phyloP scores from a whole-genome alignment of 495 filamentous ascomycete genomes.

The Neurospora sp. region DNA sequence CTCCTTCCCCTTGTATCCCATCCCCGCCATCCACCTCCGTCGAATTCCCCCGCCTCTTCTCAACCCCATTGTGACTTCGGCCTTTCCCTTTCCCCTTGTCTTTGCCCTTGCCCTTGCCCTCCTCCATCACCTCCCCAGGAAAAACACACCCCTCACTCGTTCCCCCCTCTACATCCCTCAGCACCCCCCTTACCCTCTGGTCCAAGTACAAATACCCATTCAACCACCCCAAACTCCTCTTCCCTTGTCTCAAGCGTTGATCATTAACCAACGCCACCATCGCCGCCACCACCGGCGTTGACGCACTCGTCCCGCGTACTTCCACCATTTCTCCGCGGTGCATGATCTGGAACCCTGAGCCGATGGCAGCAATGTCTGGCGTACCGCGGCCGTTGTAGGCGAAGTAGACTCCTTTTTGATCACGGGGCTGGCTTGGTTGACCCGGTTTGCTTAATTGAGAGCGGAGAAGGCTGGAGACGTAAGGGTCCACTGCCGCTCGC shows the following conservation, averaged over 20 bases:
- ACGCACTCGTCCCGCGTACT: slow-evolving; percentile 33
- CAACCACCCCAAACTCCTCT: slow-evolving; percentile 29
- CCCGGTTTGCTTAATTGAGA: not conserved
- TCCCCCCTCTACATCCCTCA: slow-evolving; percentile 25
- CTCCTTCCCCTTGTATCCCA: not conserved
- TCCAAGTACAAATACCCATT: slow-evolving; percentile 26
- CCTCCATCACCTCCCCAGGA: slow-evolving; percentile 9
- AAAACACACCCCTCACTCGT: slow-evolving; percentile 25
- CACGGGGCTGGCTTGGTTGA: slow-evolving; percentile 14
- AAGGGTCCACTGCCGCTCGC: slow-evolving; percentile 41
- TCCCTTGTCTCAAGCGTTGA: slow-evolving; percentile 26
- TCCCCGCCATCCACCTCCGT: not conserved
- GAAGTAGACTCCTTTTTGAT: slow-evolving; percentile 33
- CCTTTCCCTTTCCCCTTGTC: not conserved
- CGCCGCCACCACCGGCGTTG: slow-evolving; percentile 30
- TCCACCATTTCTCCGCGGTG: slow-evolving; percentile 18
- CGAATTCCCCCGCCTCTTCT: not conserved
- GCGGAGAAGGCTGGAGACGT: slow-evolving; percentile 25
- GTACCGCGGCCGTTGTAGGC: slow-evolving; percentile 54
- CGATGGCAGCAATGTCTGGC: slow-evolving; percentile 52
- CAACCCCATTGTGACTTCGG: not conserved
- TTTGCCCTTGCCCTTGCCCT: not conserved
- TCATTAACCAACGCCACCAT: slow-evolving; percentile 32
- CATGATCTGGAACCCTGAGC: slow-evolving; percentile 27
- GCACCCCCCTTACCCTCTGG: slow-evolving; percentile 8